These are phyloP conservation scores for Diaporthe vaccinii DNA, from an alignment of 2,329 filamentous ascomycete species.

Conservation along the genomic window DNA sequence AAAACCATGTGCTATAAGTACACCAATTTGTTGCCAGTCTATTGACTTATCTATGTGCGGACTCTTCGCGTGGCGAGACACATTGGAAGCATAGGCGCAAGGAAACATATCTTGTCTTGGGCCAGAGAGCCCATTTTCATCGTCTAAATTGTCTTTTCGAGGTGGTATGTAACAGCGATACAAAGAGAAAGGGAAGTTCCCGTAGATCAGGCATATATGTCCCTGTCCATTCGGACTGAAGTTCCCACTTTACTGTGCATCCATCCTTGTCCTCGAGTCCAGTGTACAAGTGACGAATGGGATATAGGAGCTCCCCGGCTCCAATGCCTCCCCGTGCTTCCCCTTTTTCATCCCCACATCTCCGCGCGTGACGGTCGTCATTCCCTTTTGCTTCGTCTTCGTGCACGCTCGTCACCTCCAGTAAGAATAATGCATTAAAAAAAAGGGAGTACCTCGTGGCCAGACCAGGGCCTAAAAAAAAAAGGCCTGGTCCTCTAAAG, in stretches of 20 bases:
- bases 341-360: conserved; percentile 41
- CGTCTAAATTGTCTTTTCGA: conserved; percentile 37
- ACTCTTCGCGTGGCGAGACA: background rate
- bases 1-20: background rate
- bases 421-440: conserved; percentile 45
- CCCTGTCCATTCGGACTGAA: conserved; percentile 35
- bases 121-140: conserved; percentile 18
- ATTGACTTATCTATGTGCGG: background rate
- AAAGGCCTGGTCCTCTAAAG: conserved; percentile 49
- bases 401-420: conserved; percentile 38
- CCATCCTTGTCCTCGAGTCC: conserved; percentile 18
- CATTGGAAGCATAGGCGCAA: background rate
- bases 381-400: conserved; percentile 36
- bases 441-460: conserved; percentile 46
- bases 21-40: background rate
- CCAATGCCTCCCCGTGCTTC: conserved; percentile 37
- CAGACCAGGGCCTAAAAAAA: conserved; percentile 53
- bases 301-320: conserved; percentile 20
- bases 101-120: background rate
- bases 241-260: conserved; percentile 32
- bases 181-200: conserved; percentile 34
- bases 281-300: conserved; percentile 25
- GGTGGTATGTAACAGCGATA: conserved; percentile 37
- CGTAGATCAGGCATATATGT: conserved; percentile 35
- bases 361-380: conserved; percentile 37